Conservation (phyloP, 1,139 yeast genomes). For the Spathaspora sp. region DNA sequence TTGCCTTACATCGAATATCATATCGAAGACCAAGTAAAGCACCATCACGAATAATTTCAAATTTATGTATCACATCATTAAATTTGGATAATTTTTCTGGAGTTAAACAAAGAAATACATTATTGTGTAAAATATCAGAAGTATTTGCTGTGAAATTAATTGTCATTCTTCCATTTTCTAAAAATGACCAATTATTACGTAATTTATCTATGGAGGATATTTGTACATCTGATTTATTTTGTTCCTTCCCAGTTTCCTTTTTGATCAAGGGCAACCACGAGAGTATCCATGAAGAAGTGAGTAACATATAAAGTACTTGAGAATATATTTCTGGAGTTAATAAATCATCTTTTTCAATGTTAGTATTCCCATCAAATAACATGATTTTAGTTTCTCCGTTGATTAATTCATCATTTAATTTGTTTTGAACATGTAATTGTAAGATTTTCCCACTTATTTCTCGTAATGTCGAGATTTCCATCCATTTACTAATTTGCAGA, state of each 20-base stretch:
- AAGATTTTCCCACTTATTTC: slow-evolving; percentile 34
- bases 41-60: slow-evolving; percentile 47
- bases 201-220: slow-evolving; percentile 42
- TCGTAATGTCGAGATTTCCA: slow-evolving; percentile 34
- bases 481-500: slow-evolving; percentile 45
- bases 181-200: slow-evolving; percentile 58
- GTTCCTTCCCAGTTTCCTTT: slow-evolving; percentile 33
- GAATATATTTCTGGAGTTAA: slow-evolving; percentile 47
- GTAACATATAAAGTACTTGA: slow-evolving; percentile 48
- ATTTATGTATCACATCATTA: slow-evolving; percentile 43
- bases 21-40: slow-evolving; percentile 61
- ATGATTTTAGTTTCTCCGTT: slow-evolving; percentile 39
- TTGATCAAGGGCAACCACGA: slow-evolving; percentile 57
- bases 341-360: slow-evolving; percentile 34
- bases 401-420: slow-evolving; percentile 14
- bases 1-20: slow-evolving; percentile 62
- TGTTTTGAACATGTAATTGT: slow-evolving; percentile 7
- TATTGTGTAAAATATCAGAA: slow-evolving; percentile 21
- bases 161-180: slow-evolving; percentile 42
- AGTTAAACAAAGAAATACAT: slow-evolving; percentile 37
- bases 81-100: slow-evolving; percentile 44
- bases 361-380: slow-evolving; percentile 23
- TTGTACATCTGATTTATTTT: slow-evolving; percentile 19
- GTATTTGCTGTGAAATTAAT: slow-evolving; percentile 22
- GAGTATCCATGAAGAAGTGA: slow-evolving; percentile 49